Conservation (phyloP, 345 rosid genomes). For the Populus nigra region DNA sequence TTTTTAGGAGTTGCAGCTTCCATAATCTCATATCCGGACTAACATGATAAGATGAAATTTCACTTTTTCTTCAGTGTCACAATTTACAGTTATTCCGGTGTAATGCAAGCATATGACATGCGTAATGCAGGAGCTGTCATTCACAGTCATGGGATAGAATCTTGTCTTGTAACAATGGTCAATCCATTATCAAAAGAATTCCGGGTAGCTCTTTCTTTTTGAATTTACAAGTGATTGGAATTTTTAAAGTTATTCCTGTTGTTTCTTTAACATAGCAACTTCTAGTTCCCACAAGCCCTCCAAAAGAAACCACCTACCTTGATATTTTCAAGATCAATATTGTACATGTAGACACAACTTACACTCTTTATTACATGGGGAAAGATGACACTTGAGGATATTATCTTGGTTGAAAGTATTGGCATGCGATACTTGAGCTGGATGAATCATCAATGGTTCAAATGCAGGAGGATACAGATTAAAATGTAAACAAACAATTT, state of each 20-base stretch:
- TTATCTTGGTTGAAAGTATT: background rate
- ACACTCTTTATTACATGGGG: background rate
- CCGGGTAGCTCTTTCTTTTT: slow-evolving; percentile 47
- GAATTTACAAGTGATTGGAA: background rate
- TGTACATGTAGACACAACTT: background rate
- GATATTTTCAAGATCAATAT: background rate
- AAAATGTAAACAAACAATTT: background rate
- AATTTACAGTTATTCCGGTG: background rate
- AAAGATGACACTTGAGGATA: background rate
- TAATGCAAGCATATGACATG: slow-evolving; percentile 71
- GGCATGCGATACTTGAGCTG: background rate
- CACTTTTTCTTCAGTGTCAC: background rate
- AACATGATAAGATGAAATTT: background rate
- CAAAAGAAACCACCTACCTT: background rate
- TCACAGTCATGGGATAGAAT: slow-evolving; percentile 98
- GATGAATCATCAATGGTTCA: too few species aligned
- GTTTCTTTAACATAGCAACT: background rate
- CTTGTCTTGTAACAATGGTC: slow-evolving; percentile 91
- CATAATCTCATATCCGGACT: background rate
- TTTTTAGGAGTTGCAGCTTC: background rate
- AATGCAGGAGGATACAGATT: background rate
- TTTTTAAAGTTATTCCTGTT: background rate
- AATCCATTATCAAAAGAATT: slow-evolving; percentile 83
- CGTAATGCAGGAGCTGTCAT: slow-evolving; percentile 95
- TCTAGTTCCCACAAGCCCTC: background rate